Percentiles rank a stretch among this genome's conserved stretches.
Evolutionary conservation across 495 filamentous ascomycete species (phyloP).

Genomic region (Neurospora sp.): DNA sequence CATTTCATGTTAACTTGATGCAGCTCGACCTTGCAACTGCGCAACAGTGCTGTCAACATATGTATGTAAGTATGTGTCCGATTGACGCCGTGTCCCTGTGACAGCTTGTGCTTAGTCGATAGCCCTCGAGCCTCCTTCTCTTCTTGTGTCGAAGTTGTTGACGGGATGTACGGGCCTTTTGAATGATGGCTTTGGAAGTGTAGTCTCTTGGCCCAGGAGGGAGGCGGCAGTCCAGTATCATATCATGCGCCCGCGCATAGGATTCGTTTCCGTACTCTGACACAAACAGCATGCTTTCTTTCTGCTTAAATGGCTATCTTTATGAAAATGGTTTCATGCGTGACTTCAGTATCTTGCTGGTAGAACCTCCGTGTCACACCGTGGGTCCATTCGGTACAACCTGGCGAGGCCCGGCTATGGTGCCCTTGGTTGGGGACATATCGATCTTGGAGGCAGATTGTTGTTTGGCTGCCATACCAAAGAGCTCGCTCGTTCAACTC

Average conservation of each 20-base stretch:
- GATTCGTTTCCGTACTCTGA: not conserved
- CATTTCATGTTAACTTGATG: not conserved
- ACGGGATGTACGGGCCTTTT: not conserved
- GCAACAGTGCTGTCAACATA: not conserved
- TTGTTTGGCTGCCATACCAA: not conserved
- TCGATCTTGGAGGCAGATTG: not conserved
- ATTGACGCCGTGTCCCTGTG: not conserved
- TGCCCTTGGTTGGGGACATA: not conserved
- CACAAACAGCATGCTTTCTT: not conserved
- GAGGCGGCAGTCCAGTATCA: not conserved
- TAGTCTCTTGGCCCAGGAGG: not conserved
- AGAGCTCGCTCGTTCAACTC: not conserved
- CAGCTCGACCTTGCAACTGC: not conserved
- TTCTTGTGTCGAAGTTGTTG: not conserved
- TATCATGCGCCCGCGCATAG: not conserved
- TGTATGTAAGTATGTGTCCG: not conserved
- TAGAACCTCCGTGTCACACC: not conserved
- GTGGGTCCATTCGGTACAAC: not conserved
- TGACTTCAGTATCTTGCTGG: not conserved
- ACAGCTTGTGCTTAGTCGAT: not conserved
- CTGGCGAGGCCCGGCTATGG: not conserved
- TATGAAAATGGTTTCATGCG: not conserved
- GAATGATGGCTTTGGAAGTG: not conserved
- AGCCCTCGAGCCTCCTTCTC: not conserved
- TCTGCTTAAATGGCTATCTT: not conserved